phyloP scores from a whole-genome alignment of 176 grass and related monocot genomes.

The Carex kokanica region DNA sequence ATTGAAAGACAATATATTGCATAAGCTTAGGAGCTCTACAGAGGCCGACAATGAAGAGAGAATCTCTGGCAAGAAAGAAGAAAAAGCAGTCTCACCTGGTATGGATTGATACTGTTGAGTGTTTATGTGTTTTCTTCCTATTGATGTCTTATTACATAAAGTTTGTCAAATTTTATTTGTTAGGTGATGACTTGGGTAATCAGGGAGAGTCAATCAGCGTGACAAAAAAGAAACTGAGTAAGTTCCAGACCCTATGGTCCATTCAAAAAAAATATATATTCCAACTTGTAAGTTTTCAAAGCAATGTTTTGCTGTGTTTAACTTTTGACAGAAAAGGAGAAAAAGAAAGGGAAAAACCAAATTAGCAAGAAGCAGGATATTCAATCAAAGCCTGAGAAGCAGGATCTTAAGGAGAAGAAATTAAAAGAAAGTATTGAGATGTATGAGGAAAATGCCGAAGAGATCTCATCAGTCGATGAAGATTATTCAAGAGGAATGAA shows the following conservation, averaged over 20 bases:
- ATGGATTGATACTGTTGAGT: conserved; percentile 7
- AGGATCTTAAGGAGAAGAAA: conserved; percentile 29
- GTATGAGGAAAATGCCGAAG: conserved; percentile 39
- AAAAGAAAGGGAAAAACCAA: conserved; percentile 36
- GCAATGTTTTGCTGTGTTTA: conserved; percentile 15
- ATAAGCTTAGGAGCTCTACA: conserved; percentile 18
- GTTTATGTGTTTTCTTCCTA: conserved; percentile 12
- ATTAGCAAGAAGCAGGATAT: conserved; percentile 32
- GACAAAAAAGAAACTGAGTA: conserved; percentile 53
- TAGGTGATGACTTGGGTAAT: conserved; percentile 32
- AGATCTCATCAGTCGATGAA: conserved; percentile 64
- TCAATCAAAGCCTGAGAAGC: conserved; percentile 23
- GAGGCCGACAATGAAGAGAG: conserved; percentile 28
- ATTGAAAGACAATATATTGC: conserved; percentile 28
- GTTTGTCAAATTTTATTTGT: conserved; percentile 5
- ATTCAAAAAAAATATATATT: conserved; percentile 11
- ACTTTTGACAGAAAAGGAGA: conserved; percentile 53
- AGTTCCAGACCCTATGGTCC: not conserved
- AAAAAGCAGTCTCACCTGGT: conserved; percentile 38
- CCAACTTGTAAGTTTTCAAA: not conserved
- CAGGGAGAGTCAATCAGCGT: conserved; percentile 38
- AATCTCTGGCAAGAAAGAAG: conserved; percentile 31
- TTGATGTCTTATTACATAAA: not conserved
- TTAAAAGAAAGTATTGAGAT: conserved; percentile 33
- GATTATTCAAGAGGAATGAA: conserved; percentile 89